phyloP scores from a whole-genome alignment of 176 grass and related monocot species.

The maize (Zea mays) region Zm-B73-REFERENCE-NAM-5.0 NC_050098.1:17604501-17605000 shows the following conservation, averaged over 20 bases:
- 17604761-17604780: neutral
- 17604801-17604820: neutral
- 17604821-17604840: neutral
- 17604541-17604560: neutral
- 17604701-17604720: neutral
- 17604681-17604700: too few species aligned
- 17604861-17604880: neutral
- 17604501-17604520: neutral
- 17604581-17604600: neutral
- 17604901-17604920: neutral
- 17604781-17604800: neutral
- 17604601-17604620: neutral
- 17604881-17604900: neutral
- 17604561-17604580: neutral
- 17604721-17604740: neutral
- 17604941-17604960: neutral
- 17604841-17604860: neutral
- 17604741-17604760: slow-evolving; percentile 9
- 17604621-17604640: neutral
- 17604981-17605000: neutral
- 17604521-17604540: neutral
- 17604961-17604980: neutral
- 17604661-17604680: neutral
- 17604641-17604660: neutral
- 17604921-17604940: neutral